Evolutionary conservation across 192 early-diverging fungal species (phyloP).

Genomic region (Allomyces javanicus): DNA sequence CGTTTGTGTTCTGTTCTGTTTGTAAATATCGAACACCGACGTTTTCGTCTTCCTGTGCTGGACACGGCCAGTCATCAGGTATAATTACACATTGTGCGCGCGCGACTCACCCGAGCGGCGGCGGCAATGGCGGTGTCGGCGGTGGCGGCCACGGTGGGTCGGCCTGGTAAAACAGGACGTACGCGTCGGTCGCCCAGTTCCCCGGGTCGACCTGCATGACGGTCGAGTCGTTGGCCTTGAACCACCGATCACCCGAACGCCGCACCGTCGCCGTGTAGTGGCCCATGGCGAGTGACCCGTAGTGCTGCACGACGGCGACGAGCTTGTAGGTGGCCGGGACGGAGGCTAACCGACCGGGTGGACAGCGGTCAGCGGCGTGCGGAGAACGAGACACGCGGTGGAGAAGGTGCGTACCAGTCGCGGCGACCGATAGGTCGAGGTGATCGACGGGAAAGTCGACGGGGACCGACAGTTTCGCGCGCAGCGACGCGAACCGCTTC

Average conservation of each 20-base stretch:
- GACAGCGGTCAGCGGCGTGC: neutral
- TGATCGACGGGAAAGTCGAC: neutral
- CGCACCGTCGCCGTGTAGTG: neutral
- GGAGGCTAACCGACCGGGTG: neutral
- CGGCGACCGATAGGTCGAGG: neutral
- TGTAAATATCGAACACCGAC: too few relatives aligned
- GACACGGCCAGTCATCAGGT: too few relatives aligned
- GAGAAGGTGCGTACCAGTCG: neutral
- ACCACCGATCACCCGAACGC: neutral
- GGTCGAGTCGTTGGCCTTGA: neutral
- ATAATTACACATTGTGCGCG: too few relatives aligned
- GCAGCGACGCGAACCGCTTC: neutral
- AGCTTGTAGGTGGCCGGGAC: neutral
- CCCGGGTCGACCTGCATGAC: neutral
- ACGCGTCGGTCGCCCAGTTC: neutral
- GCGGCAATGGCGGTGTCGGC: too few relatives aligned
- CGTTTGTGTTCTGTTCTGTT: too few relatives aligned
- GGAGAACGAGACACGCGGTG: neutral
- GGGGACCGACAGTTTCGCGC: neutral
- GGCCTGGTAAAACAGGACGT: neutral
- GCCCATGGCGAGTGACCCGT: neutral
- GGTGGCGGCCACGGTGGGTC: too few relatives aligned
- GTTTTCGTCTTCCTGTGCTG: too few relatives aligned
- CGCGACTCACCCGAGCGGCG: too few relatives aligned
- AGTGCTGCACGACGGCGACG: neutral